Base-by-base conservation (phyloP, 2,329 filamentous ascomycete species). In the Chaetomiaceae sp. region DNA sequence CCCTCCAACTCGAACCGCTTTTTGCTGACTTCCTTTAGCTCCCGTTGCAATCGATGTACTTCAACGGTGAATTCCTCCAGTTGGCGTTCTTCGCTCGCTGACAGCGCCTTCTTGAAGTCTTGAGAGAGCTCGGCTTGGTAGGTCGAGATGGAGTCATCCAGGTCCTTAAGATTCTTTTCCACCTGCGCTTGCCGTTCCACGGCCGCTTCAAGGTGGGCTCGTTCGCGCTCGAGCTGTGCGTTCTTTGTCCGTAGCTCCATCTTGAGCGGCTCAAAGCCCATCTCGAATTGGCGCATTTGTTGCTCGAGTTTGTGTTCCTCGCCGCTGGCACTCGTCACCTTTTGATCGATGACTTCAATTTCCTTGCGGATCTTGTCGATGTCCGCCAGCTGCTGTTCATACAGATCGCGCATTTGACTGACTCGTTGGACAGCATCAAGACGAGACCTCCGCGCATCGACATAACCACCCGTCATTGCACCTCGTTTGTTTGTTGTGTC, bases 401-500 rank as follows among this genome's bases (percentile, higher is more conserved):
- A 87, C 64, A 89, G 84, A 46, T 84, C 79, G 32, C 90, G 83
- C 76, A 87, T 89, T 63, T 83, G 85, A 51, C 84, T 82, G 29
- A 92, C 82, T 5, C 82, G 78, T 55, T 86, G 85, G 27, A 96
- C 86, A 25, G 87, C 90, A 63, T 92, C 86, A n/a, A 97, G 77
- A 20, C 92, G 86, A 1, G 92, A 97, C 61, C 85, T 86, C 30
- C 87, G 82, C 10, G 87, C 82, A 66, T 99, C 94, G 58, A 96
- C 87, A 66, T 87, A 99, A 63, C 94, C 94, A 75, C 94, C 94
- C 44, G 90, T 96, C 75, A 99, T 83, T 13, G 91, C 92, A 71
- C 94, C 94, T 62, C 92, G 87, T 73, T 95, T 96, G 72, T 96
- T 95, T 1, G 90, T 91, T 29, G 89, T 89, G 69, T 97, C 92